Evolutionary conservation across 306 rosid species (phyloP), one percentile per base, ranked within the genome.

Genomic region (Luffa acutangula): DNA sequence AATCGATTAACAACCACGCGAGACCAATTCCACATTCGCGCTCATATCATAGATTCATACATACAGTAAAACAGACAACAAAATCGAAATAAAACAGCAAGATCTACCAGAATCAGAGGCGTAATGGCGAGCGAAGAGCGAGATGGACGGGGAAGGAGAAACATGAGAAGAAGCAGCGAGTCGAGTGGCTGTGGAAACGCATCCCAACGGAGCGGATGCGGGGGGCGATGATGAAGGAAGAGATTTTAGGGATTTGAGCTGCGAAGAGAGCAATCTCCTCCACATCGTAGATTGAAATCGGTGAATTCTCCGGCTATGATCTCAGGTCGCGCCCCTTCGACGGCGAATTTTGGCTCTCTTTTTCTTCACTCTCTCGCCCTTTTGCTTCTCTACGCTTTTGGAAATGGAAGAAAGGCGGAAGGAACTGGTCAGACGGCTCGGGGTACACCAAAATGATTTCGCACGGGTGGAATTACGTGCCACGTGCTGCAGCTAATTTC

Each of bases 181-280:
- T 39, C 87, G 86, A 64, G 84, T 17, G 81, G 85, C 77, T 79
- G 80, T 37, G 41, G 90, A 45, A 74, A 79, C 80, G 81, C 88
- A 89, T 88, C 94, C 89, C 80, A 81, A 78, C 18, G 88, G 49
- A 48, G 85, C 57, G 77, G 90, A 25, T 46, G 85, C 64, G 37
- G 83, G 21, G 3, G 79, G 42, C 8, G 85, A 7, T 10, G 84
- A 1, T 14, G 89, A 10, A 54, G 83, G 78, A 53, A 78, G 83
- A 81, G 81, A 69, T 78, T 77, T 62, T 76, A 92, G 86, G 94
- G 93, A 73, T 88, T 86, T 86, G 87, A 91, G 88, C 0, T 87
- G 84, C 49, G 97, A 89, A 80, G 88, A 82, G 80, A 90, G 64
- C 12, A 91, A 78, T 81, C 92, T 88, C 79, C 98, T 93, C 89